These are phyloP conservation scores for Globisporangium paddicum DNA, from an alignment of 352 stramenopile species.

Conservation along the genomic window DNA sequence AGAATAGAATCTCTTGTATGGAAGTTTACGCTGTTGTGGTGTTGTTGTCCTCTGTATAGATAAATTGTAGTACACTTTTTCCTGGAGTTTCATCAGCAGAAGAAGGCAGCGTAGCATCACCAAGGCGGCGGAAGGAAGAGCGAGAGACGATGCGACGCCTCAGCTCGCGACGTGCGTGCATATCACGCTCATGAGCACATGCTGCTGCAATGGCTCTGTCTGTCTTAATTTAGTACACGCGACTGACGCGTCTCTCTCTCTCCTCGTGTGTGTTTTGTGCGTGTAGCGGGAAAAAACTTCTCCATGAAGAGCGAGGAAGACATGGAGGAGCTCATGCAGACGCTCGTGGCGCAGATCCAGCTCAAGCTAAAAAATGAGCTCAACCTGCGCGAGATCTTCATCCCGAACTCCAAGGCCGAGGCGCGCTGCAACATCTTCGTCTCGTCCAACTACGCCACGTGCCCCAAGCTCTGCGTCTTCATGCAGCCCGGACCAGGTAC, in stretches of 20 bases:
- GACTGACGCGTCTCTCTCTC: no score
- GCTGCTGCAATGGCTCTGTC: not conserved
- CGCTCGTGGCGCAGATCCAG: constrained; percentile 80
- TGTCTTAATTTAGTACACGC: no score
- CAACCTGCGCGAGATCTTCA: constrained; percentile 80
- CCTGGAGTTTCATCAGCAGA: not conserved
- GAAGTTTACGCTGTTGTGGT: no score
- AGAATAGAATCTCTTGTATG: no score
- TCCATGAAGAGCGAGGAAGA: constrained; percentile 80
- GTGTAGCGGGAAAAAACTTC: constrained; percentile 60
- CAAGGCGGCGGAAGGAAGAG: not conserved
- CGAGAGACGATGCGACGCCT: constrained; percentile 38
- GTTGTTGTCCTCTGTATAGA: not conserved
- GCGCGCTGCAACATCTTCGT: constrained; percentile 86
- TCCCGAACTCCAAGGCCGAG: constrained; percentile 85
- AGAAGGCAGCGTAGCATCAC: constrained; percentile 3
- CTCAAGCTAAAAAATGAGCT: constrained; percentile 84
- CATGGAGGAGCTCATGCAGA: constrained; percentile 82
- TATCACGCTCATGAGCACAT: not conserved
- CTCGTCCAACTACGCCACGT: constrained; percentile 74
- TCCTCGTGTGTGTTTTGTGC: no score
- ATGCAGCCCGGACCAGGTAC: constrained; percentile 62
- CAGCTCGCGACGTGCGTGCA: constrained; percentile 41
- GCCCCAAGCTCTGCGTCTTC: constrained; percentile 79
- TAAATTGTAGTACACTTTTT: not conserved